Conservation (phyloP, 2,329 filamentous ascomycete species). For the Simplicillium sp. region DNA sequence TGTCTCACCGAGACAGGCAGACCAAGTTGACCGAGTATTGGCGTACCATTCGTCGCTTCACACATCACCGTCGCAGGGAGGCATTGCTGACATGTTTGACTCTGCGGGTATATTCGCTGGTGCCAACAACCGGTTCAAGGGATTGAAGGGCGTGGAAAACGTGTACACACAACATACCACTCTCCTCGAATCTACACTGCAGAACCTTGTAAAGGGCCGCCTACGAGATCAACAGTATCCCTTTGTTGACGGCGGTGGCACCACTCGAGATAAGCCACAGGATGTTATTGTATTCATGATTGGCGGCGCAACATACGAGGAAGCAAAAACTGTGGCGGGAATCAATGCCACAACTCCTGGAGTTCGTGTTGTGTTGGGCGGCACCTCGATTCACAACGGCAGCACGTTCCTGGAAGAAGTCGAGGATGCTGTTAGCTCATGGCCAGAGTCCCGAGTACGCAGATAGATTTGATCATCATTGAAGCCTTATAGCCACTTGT, state of each 20-base stretch:
- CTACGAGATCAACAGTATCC: slow-evolving; percentile 83
- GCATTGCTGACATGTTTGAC: slow-evolving; percentile 88
- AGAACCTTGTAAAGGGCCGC: slow-evolving; percentile 87
- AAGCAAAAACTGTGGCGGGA: slow-evolving; percentile 91
- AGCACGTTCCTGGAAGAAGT: slow-evolving; percentile 84
- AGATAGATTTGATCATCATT: too few relatives aligned
- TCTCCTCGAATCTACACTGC: slow-evolving; percentile 74
- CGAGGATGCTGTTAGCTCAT: slow-evolving; percentile 75
- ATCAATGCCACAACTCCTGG: slow-evolving; percentile 88
- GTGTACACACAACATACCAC: slow-evolving; percentile 98
- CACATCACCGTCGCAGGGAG: slow-evolving; percentile 61
- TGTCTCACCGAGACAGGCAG: slow-evolving; percentile 65
- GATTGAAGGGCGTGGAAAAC: slow-evolving; percentile 94
- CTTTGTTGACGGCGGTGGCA: slow-evolving; percentile 80
- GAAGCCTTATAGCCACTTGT: too few relatives aligned
- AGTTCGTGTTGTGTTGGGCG: slow-evolving; percentile 79
- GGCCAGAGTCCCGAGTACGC: slow-evolving; percentile 52
- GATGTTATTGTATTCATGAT: slow-evolving; percentile 94
- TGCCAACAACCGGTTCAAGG: slow-evolving; percentile 81
- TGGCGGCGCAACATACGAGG: slow-evolving; percentile 90
- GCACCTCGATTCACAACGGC: slow-evolving; percentile 83
- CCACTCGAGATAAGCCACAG: slow-evolving; percentile 89
- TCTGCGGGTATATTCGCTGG: slow-evolving; percentile 84
- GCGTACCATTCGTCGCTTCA: slow-evolving; percentile 83
- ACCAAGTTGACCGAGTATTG: slow-evolving; percentile 72